Conservation (phyloP, 208 protist genomes). For the Wallacemonas collosoma region DNA sequence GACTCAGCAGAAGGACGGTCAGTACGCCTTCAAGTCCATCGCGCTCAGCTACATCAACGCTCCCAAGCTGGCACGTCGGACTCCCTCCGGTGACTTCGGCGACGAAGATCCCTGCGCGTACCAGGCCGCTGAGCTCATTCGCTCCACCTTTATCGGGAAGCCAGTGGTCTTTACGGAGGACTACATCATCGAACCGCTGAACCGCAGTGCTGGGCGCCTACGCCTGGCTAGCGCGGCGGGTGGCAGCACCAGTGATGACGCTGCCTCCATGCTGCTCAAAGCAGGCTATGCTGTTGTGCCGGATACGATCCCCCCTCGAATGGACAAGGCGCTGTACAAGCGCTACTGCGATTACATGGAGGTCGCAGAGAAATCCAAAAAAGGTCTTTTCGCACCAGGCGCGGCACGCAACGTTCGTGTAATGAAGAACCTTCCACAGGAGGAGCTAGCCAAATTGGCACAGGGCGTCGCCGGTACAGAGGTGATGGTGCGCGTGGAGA, state of each 20-base stretch:
- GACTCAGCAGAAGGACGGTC: constrained; percentile 22
- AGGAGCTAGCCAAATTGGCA: constrained; percentile 48
- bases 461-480: constrained; percentile 55
- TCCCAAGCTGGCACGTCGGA: constrained; percentile 65
- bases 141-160: constrained; percentile 85
- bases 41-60: constrained; percentile 88
- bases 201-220: constrained; percentile 77
- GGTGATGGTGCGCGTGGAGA: constrained; percentile 76
- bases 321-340: constrained; percentile 73
- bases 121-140: constrained; percentile 87
- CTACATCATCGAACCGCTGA: constrained; percentile 82
- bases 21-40: constrained; percentile 55
- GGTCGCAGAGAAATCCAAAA: constrained; percentile 49
- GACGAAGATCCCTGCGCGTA: constrained; percentile 86
- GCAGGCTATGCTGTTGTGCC: constrained; percentile 72
- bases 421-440: constrained; percentile 45
- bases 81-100: constrained; percentile 58
- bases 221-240: constrained; percentile 30
- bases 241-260: constrained; percentile 52
- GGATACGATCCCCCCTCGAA: constrained; percentile 51
- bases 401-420: constrained; percentile 60
- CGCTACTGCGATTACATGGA: constrained; percentile 57
- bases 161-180: constrained; percentile 85
- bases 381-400: constrained; percentile 73
- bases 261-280: constrained; percentile 66